These are phyloP conservation scores for Amaranthus cruentus DNA, from an alignment of 148 eudicot genomes.

Conservation along the genomic window DNA sequence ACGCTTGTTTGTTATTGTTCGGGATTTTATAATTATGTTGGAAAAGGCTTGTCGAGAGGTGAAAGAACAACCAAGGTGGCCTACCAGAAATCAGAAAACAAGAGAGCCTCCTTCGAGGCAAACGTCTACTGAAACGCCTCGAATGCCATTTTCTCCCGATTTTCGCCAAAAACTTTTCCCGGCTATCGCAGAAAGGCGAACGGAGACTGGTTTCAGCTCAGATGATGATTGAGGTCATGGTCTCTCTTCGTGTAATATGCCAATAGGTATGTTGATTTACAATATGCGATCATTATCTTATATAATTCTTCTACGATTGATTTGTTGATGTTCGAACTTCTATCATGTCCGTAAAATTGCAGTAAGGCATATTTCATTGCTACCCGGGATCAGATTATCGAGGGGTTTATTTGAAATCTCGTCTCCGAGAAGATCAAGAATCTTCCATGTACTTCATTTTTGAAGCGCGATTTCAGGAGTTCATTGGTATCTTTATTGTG, in stretches of 20 bases:
- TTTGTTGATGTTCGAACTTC: too few relatives aligned
- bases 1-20: conserved; percentile 55
- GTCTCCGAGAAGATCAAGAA: too few relatives aligned
- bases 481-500: too few relatives aligned
- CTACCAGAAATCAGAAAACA: conserved; percentile 25
- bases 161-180: conserved; percentile 40
- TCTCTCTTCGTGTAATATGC: not conserved
- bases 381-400: too few relatives aligned
- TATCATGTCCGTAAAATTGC: too few relatives aligned
- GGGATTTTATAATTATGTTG: conserved; percentile 64
- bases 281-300: too few relatives aligned
- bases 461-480: too few relatives aligned
- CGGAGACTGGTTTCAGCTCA: conserved; percentile 49
- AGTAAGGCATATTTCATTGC: too few relatives aligned
- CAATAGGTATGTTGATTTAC: too few relatives aligned
- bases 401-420: too few relatives aligned
- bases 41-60: conserved; percentile 71
- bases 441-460: too few relatives aligned
- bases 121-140: conserved; percentile 35
- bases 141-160: conserved; percentile 37
- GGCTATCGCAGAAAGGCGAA: conserved; percentile 39
- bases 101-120: conserved; percentile 36
- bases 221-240: conserved; percentile 47
- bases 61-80: conserved; percentile 44
- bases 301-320: too few relatives aligned